These are phyloP conservation scores for Penicillium ucsense DNA, from an alignment of 495 filamentous ascomycete species.

Conservation along the genomic window DNA sequence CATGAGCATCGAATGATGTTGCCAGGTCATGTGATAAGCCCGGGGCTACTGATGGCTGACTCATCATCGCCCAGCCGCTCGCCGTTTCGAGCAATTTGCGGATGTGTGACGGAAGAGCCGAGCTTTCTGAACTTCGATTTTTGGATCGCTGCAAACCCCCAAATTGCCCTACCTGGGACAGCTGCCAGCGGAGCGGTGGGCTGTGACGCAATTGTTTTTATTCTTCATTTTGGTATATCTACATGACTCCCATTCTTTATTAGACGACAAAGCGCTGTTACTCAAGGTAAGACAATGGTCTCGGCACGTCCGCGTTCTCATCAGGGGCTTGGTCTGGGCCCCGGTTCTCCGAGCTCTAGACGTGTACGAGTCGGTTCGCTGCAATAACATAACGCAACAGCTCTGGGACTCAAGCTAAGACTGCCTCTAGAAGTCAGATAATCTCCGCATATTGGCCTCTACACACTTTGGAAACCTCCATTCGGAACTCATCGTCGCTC, in stretches of 20 bases:
- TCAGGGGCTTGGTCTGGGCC: constrained; percentile 11
- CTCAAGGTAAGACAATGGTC: too few relatives aligned
- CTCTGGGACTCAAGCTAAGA: too few relatives aligned
- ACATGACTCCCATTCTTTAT: too few relatives aligned
- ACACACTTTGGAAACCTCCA: too few relatives aligned
- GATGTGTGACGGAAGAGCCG: not conserved
- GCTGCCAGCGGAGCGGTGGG: not conserved
- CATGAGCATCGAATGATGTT: constrained; percentile 29
- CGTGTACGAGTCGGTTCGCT: constrained; percentile 5
- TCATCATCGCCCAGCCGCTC: constrained; percentile 8
- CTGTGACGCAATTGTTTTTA: constrained; percentile 14
- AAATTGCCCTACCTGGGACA: not conserved
- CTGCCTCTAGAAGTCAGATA: too few relatives aligned
- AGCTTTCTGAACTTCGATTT: constrained; percentile 1
- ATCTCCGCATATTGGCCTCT: too few relatives aligned
- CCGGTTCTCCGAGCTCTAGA: constrained; percentile 10
- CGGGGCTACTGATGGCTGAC: constrained; percentile 8
- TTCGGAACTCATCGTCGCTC: too few relatives aligned
- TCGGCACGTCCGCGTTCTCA: not conserved
- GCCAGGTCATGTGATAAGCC: constrained; percentile 25
- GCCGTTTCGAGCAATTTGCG: constrained; percentile 4
- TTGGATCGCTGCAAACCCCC: not conserved
- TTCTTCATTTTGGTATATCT: not conserved
- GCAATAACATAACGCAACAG: too few relatives aligned
- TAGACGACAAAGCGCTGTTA: too few relatives aligned